A percentile compares a stretch with the other conserved stretches of the same genome.
These are phyloP conservation scores for Xylariaceae sp. DNA, from an alignment of 2,329 filamentous ascomycete species.

Conservation along the genomic window DNA sequence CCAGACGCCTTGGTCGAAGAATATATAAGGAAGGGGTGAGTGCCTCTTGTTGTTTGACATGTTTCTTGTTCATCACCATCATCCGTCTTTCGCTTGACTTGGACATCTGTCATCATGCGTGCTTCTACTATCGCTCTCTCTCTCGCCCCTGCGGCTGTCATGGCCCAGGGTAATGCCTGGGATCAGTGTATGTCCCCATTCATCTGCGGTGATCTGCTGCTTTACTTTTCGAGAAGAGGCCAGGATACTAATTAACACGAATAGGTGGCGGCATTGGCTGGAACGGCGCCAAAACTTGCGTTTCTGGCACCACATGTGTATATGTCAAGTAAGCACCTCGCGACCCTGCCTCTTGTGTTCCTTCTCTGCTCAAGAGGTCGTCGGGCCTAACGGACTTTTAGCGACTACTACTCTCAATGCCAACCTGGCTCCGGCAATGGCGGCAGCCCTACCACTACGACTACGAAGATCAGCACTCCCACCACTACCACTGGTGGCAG, in stretches of 20 bases:
- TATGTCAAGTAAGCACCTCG: background rate
- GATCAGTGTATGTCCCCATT: background rate
- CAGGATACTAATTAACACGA: too few relatives aligned
- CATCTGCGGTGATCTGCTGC: too few relatives aligned
- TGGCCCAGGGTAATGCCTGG: background rate
- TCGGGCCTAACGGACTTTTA: background rate
- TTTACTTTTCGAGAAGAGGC: too few relatives aligned
- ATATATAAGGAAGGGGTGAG: too few relatives aligned
- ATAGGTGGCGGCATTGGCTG: background rate
- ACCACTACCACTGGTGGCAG: slow-evolving; percentile 30
- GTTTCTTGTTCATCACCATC: too few relatives aligned
- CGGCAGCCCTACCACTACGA: slow-evolving; percentile 14
- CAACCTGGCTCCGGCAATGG: slow-evolving; percentile 14
- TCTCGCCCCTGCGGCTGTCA: background rate
- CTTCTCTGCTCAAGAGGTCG: background rate
- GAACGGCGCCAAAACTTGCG: background rate
- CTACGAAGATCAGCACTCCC: slow-evolving; percentile 23
- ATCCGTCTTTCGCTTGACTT: background rate
- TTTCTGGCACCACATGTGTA: background rate
- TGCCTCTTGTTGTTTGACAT: too few relatives aligned
- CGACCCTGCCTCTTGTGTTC: background rate
- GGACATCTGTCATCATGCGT: slow-evolving; percentile 1
- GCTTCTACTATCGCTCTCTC: background rate
- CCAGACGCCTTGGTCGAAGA: too few relatives aligned
- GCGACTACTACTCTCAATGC: background rate